These are phyloP conservation scores for Encephalitozoon hellem DNA, from an alignment of 371 early-diverging fungal species.

Conservation along the genomic window DNA sequence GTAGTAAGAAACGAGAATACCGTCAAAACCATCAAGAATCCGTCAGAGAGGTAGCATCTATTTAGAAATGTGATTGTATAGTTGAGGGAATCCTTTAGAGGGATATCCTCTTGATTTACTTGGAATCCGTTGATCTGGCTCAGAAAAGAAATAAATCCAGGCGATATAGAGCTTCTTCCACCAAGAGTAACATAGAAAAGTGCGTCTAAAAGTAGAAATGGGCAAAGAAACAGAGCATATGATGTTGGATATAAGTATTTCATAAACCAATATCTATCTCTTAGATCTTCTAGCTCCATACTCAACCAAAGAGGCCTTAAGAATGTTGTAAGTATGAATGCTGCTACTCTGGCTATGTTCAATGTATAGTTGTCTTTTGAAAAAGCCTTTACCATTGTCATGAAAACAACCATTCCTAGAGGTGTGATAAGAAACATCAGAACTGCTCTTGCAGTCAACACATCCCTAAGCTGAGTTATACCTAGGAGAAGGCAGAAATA, in stretches of 20 bases:
- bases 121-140: neutral
- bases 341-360: neutral
- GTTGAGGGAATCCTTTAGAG: neutral
- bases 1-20: neutral
- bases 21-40: neutral
- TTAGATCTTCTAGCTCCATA: neutral
- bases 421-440: neutral
- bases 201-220: neutral
- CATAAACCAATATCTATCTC: neutral
- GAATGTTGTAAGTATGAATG: conserved; percentile 5
- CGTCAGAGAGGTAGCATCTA: neutral
- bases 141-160: neutral
- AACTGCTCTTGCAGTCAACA: neutral
- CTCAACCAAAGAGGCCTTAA: neutral
- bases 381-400: neutral
- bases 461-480: neutral
- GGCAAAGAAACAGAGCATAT: neutral
- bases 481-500: neutral
- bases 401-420: conserved; percentile 1
- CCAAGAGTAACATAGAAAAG: conserved; percentile 4
- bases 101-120: neutral
- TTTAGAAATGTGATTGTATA: conserved; percentile 2
- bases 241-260: neutral
- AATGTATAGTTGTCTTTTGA: neutral
- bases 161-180: neutral